These are phyloP conservation scores for Strobilomyces echinocephalus DNA, from an alignment of 768 basidiomycete species.

Conservation along the genomic window DNA sequence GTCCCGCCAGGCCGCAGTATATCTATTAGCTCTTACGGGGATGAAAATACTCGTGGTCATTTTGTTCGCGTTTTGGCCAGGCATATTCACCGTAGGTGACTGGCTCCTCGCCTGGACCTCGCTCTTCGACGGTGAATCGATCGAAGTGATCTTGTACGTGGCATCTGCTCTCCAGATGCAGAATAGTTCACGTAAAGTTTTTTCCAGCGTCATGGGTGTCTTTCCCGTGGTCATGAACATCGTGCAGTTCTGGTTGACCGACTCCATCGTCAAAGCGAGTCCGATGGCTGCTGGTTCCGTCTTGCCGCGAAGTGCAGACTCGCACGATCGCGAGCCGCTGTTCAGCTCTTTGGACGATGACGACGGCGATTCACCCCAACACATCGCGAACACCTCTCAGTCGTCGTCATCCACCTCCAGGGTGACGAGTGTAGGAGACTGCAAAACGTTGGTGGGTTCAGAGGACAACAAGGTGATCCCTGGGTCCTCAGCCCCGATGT, in stretches of 20 bases:
- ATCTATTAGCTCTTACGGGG: constrained; percentile 70
- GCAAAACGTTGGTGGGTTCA: constrained; percentile 15
- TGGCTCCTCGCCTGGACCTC: constrained; percentile 81
- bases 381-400: constrained; percentile 45
- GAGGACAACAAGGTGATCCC: constrained; percentile 11
- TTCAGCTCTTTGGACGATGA: constrained; percentile 57
- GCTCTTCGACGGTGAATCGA: constrained; percentile 53
- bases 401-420: constrained; percentile 34
- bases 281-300: constrained; percentile 38
- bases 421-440: constrained; percentile 24
- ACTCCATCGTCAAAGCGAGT: constrained; percentile 80
- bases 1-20: constrained; percentile 74
- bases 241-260: constrained; percentile 92
- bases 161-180: background rate
- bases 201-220: constrained; percentile 75
- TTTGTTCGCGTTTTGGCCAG: constrained; percentile 66
- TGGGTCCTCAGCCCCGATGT: constrained; percentile 16
- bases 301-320: constrained; percentile 34
- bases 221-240: constrained; percentile 89
- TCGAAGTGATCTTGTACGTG: constrained; percentile 80
- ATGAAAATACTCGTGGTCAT: constrained; percentile 92
- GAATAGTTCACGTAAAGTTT: constrained; percentile 6
- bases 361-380: constrained; percentile 32
- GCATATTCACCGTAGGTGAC: constrained; percentile 70
- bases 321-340: constrained; percentile 55